A percentile compares a stretch with the other conserved stretches of the same genome.
Evolutionary conservation across 2,329 filamentous ascomycete species (phyloP).

Genomic region (Trichoderma atroviride): DNA sequence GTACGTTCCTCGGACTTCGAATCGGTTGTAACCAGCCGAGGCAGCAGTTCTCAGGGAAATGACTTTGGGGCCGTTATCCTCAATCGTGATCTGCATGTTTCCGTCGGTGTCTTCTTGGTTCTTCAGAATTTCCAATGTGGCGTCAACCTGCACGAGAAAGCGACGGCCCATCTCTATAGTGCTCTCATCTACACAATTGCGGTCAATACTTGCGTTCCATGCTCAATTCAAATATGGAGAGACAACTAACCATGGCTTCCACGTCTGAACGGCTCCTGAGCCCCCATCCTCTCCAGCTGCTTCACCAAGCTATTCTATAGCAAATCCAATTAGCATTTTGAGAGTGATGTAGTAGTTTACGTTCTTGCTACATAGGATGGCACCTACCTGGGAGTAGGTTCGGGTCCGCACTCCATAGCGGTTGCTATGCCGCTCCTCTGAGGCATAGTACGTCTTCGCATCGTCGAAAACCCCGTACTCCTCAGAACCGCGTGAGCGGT

Average conservation of each 20-base stretch:
- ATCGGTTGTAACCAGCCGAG: conserved; percentile 83
- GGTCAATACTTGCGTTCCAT: conserved; percentile 4
- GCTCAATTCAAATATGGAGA: neutral
- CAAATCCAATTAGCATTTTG: neutral
- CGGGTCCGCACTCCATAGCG: conserved; percentile 54
- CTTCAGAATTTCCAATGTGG: conserved; percentile 76
- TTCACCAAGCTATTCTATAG: conserved; percentile 55
- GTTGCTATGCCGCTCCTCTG: conserved; percentile 56
- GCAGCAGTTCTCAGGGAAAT: conserved; percentile 81
- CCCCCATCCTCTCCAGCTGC: conserved; percentile 55
- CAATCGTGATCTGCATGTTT: conserved; percentile 97
- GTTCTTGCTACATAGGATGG: neutral
- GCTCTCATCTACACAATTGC: conserved; percentile 65
- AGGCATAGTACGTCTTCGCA: conserved; percentile 61
- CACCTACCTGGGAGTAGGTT: conserved; percentile 58
- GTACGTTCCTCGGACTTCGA: conserved; percentile 93
- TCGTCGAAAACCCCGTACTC: conserved; percentile 59
- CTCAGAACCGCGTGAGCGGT: conserved; percentile 43
- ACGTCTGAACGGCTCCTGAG: conserved; percentile 59
- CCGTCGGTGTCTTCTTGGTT: conserved; percentile 89
- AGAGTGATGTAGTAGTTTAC: neutral
- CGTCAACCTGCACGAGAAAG: conserved; percentile 85
- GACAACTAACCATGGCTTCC: conserved; percentile 58
- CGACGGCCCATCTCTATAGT: conserved; percentile 67
- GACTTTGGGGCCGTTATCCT: conserved; percentile 91